phyloP scores from a whole-genome alignment of 139 green algal species.

The Picochlorum costavermella region DNA sequence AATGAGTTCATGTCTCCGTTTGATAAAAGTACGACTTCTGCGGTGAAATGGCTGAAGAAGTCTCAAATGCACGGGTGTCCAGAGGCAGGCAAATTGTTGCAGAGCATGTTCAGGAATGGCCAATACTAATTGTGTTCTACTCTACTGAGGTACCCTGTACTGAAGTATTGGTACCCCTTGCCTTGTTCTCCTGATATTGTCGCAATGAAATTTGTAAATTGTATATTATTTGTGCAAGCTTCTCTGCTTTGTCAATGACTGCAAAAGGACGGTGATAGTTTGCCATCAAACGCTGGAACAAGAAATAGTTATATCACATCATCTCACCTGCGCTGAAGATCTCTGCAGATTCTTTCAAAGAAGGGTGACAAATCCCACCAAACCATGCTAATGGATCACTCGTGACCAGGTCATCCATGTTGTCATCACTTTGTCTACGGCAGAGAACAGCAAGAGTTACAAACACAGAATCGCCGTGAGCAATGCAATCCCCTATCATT shows the following conservation, averaged over 20 bases:
- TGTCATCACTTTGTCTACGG: too few relatives aligned
- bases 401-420: too few relatives aligned
- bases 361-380: too few relatives aligned
- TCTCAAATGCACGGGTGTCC: background rate
- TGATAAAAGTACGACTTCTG: background rate
- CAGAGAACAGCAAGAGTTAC: too few relatives aligned
- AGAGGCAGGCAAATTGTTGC: constrained; percentile 6
- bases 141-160: too few relatives aligned
- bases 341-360: too few relatives aligned
- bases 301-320: too few relatives aligned
- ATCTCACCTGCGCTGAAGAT: too few relatives aligned
- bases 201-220: background rate
- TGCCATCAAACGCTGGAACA: too few relatives aligned
- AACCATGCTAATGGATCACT: too few relatives aligned
- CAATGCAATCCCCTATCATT: too few relatives aligned
- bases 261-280: background rate
- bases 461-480: too few relatives aligned
- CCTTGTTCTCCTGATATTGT: background rate
- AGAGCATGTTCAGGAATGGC: constrained; percentile 7
- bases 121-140: constrained; percentile 4
- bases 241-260: background rate
- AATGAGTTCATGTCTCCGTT: background rate
- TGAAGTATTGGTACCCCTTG: background rate
- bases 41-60: constrained; percentile 10
- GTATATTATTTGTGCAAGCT: background rate